phyloP scores from a whole-genome alignment of 371 early-diverging fungal genomes.

The Blakeslea trispora region DNA sequence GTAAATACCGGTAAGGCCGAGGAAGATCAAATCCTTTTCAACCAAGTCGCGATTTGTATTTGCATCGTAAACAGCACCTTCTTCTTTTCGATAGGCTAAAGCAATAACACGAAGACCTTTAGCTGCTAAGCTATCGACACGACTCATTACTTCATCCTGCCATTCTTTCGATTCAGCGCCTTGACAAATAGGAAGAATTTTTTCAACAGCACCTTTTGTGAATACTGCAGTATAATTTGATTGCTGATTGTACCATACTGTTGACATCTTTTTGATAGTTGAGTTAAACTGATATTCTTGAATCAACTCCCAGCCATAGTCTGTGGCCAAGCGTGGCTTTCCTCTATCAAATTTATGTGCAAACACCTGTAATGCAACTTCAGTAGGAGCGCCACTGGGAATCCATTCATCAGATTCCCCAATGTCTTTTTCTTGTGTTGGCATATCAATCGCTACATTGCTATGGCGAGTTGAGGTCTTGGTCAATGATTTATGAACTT shows the following conservation, averaged over 20 bases:
- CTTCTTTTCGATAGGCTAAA: not conserved
- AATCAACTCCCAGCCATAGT: conserved; percentile 59
- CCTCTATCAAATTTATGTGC: conserved; percentile 67
- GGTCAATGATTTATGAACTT: not conserved
- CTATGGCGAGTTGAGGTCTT: conserved; percentile 5
- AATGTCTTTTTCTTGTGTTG: conserved; percentile 43
- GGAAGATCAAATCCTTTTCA: conserved; percentile 67
- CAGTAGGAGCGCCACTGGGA: conserved; percentile 37
- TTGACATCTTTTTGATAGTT: conserved; percentile 80
- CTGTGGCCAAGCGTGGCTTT: conserved; percentile 49
- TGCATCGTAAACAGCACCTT: conserved; percentile 6
- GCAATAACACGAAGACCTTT: conserved; percentile 25
- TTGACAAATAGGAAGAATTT: not conserved
- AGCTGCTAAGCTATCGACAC: conserved; percentile 49
- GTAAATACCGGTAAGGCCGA: conserved; percentile 88
- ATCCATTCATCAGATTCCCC: conserved; percentile 20
- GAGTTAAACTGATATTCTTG: conserved; percentile 75
- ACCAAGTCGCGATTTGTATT: conserved; percentile 31
- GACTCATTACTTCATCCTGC: not conserved
- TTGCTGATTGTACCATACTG: conserved; percentile 22
- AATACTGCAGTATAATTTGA: conserved; percentile 42
- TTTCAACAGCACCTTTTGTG: conserved; percentile 71
- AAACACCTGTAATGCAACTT: conserved; percentile 67
- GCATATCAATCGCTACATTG: conserved; percentile 43
- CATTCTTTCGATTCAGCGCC: not conserved